phyloP scores from a whole-genome alignment of 805 yeast genomes.

The Barnettozyma wickerhamii region DNA sequence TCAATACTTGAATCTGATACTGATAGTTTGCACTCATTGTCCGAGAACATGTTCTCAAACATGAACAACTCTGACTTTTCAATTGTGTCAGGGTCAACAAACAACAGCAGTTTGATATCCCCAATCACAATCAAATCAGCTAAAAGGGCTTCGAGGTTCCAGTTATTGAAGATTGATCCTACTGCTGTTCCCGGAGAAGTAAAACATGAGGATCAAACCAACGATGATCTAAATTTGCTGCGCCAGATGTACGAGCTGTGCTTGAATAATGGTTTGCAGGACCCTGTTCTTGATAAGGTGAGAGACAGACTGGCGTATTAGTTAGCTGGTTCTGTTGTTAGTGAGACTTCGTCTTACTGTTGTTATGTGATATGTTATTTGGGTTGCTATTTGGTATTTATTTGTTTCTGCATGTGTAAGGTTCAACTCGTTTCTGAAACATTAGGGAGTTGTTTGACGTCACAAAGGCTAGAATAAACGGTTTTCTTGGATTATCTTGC shows the following conservation, averaged over 20 bases:
- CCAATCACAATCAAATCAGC: neutral
- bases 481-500: too few relatives aligned
- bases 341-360: too few relatives aligned
- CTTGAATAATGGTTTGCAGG: conserved; percentile 16
- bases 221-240: conserved; percentile 18
- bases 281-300: conserved; percentile 20
- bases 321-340: neutral
- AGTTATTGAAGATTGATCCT: conserved; percentile 4
- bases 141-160: conserved; percentile 6
- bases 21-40: conserved; percentile 8
- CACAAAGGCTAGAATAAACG: too few relatives aligned
- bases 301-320: conserved; percentile 12
- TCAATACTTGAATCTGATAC: conserved; percentile 7
- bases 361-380: too few relatives aligned
- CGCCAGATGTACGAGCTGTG: conserved; percentile 21
- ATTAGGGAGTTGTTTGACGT: too few relatives aligned
- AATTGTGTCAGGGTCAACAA: neutral
- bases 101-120: neutral
- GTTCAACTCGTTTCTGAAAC: too few relatives aligned
- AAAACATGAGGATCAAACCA: conserved; percentile 1
- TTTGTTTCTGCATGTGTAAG: too few relatives aligned
- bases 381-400: too few relatives aligned
- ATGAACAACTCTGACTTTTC: conserved; percentile 17
- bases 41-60: conserved; percentile 8
- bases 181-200: neutral